These are phyloP conservation scores for Patellifolia procumbens DNA, from an alignment of 179 eudicot species.

Conservation along the genomic window DNA sequence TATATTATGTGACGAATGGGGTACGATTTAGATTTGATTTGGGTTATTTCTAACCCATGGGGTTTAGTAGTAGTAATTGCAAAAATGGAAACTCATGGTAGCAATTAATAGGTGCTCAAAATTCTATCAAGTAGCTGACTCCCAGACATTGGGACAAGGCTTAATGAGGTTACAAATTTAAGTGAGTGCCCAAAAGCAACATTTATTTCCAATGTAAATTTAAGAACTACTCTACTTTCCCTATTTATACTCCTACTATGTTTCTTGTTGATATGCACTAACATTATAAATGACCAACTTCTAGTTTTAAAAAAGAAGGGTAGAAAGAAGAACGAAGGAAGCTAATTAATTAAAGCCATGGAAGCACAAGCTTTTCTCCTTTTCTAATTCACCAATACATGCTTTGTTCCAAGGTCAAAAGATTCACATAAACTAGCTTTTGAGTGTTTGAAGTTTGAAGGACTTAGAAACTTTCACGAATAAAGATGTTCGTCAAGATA, in stretches of 20 bases:
- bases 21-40: too few relatives aligned
- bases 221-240: slow-evolving; percentile 13
- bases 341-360: neutral
- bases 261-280: neutral
- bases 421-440: slow-evolving; percentile 17
- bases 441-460: slow-evolving; percentile 8
- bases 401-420: slow-evolving; percentile 29
- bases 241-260: slow-evolving; percentile 24
- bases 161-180: slow-evolving; percentile 21
- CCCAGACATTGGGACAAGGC: slow-evolving; percentile 20
- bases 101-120: slow-evolving; percentile 19
- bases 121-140: slow-evolving; percentile 9
- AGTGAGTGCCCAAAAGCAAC: slow-evolving; percentile 7
- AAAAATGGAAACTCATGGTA: neutral
- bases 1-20: too few relatives aligned
- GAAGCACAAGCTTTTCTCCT: neutral
- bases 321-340: neutral
- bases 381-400: neutral
- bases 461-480: neutral
- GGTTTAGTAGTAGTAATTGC: neutral
- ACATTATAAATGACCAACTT: slow-evolving; percentile 5
- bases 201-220: slow-evolving; percentile 14
- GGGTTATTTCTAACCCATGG: neutral
- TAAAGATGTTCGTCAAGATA: neutral
- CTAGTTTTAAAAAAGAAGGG: neutral